A percentile compares a stretch with the other conserved stretches of the same genome.
Conservation (phyloP, 176 grass and related monocot species). For the Oryza brachyantha region DNA sequence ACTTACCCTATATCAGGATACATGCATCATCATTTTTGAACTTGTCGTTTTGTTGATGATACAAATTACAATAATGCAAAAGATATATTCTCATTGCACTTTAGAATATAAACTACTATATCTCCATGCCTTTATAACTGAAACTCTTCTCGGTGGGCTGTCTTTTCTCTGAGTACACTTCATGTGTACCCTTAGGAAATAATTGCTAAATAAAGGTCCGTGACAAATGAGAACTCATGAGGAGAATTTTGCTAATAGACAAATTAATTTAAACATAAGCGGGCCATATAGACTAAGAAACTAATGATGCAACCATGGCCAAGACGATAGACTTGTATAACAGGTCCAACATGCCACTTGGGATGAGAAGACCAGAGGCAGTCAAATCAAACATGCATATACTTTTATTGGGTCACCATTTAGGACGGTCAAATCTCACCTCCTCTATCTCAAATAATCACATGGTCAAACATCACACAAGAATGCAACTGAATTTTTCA, state of each 20-base stretch:
- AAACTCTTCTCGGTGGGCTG: not conserved
- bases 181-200: not conserved
- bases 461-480: not conserved
- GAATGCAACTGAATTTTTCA: not conserved
- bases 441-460: not conserved
- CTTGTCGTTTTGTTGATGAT: not conserved
- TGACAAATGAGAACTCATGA: not conserved
- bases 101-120: not conserved
- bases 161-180: not conserved
- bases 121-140: not conserved
- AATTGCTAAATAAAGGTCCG: not conserved
- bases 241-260: not conserved
- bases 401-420: constrained; percentile 2
- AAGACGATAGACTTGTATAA: constrained; percentile 7
- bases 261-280: not conserved
- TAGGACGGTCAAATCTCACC: constrained; percentile 18
- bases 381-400: constrained; percentile 9
- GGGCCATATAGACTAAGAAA: not conserved
- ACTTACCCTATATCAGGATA: not conserved
- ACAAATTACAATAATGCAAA: not conserved
- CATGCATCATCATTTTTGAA: not conserved
- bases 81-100: not conserved
- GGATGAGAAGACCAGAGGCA: constrained; percentile 7
- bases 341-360: constrained; percentile 5
- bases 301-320: constrained; percentile 1